Evolutionary conservation across 257 asterid species (phyloP), one percentile per base, ranked within the genome.

Genomic region (Eucommia ulmoides): DNA sequence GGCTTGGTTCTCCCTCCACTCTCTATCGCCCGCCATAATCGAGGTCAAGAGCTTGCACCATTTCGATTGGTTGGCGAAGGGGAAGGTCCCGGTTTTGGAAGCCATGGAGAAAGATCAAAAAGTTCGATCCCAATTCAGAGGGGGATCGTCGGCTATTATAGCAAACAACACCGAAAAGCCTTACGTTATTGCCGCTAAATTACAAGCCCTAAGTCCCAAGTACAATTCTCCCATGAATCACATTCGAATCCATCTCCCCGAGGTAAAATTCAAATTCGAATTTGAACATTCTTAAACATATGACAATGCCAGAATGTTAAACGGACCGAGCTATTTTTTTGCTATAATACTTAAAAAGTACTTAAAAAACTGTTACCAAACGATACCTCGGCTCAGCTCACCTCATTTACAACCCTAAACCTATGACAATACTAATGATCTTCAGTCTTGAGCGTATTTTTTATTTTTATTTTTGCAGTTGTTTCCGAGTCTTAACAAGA

Each of bases 91-190:
- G 0, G 96, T 89, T 18, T 60, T 89, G 63, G 97, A 89, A 66
- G 97, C 97, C 54, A 89, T 84, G 97, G 97, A 89, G 70, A 89
- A 89, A 59, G 97, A 89, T 56, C 93, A 85, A 58, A 70, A 71
- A 55, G 85, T 83, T 45, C 64, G 96, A 5, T 71, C 97, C 19
- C 80, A 65, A 50, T 89, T 75, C 42, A 78, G 96, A 60, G 97
- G 97, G 41, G 97, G 97, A 7, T 89, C 97, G 8, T 80, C 94
- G 0, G 91, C 93, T 25, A 89, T 89, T 1, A 92, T 85, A 61
- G 93, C 86, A 17, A 80, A 76, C 67, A 76, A 71, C 66, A 84
- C 94, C 0, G 96, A 89, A 48, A 82, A 72, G 53, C 96, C 96
- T 12, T 19, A 70, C 15, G 65, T 85, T 44, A 78, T 89, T 55